Evolutionary conservation across 495 filamentous ascomycete species (phyloP).

Genomic region (Aspergillus indologenus): DNA sequence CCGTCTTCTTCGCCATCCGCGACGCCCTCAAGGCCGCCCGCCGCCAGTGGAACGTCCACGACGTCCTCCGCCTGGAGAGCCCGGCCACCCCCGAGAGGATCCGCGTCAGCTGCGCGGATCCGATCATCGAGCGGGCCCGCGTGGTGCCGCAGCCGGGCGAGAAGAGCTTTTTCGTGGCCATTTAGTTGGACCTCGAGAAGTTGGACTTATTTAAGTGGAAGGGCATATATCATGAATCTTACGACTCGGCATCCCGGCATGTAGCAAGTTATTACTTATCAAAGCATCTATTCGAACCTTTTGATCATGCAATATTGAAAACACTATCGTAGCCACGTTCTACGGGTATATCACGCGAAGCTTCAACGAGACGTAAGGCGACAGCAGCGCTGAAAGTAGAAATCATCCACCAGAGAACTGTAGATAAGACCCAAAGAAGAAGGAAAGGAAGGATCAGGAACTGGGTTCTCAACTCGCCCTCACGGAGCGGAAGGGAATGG

Average conservation of each 20-base stretch:
- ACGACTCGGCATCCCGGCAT: too few species aligned
- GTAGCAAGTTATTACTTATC: too few species aligned
- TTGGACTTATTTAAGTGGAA: background rate
- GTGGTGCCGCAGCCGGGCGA: slow-evolving; percentile 78
- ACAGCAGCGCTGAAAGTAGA: background rate
- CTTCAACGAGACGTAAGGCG: background rate
- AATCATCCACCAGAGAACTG: background rate
- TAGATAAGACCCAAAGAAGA: background rate
- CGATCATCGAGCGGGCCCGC: slow-evolving; percentile 72
- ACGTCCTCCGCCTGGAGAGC: slow-evolving; percentile 44
- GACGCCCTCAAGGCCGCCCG: slow-evolving; percentile 40
- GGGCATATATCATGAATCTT: slow-evolving; percentile 11
- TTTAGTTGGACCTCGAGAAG: slow-evolving; percentile 30
- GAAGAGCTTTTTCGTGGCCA: slow-evolving; percentile 84
- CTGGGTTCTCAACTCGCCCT: background rate
- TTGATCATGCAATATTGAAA: too few species aligned
- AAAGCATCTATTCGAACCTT: too few species aligned
- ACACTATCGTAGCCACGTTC: background rate
- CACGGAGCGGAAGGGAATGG: too few species aligned
- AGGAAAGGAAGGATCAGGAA: slow-evolving; percentile 5
- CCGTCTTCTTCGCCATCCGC: slow-evolving; percentile 77
- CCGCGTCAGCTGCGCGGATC: slow-evolving; percentile 77
- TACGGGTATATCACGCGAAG: background rate
- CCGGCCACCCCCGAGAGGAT: slow-evolving; percentile 83
- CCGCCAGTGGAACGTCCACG: slow-evolving; percentile 43